Percentiles rank a stretch among this genome's conserved stretches.
These are phyloP conservation scores for Macrocybe gigantea DNA, from an alignment of 768 basidiomycete species.

Conservation along the genomic window DNA sequence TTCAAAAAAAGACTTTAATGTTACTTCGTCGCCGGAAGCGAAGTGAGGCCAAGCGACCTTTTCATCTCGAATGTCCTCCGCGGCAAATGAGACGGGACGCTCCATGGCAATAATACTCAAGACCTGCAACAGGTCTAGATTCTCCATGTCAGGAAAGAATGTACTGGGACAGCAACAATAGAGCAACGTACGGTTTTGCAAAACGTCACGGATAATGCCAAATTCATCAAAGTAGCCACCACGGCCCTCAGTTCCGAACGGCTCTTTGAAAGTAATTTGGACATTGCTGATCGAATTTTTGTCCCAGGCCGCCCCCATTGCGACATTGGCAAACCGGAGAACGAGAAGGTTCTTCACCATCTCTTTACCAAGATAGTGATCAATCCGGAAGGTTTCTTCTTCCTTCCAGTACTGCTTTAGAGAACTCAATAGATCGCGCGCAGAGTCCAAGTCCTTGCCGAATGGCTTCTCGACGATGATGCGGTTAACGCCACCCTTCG, in stretches of 20 bases:
- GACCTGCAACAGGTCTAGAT: slow-evolving; percentile 86
- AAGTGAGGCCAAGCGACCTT: slow-evolving; percentile 51
- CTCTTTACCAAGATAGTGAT: slow-evolving; percentile 99
- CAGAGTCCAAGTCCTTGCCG: slow-evolving; percentile 88
- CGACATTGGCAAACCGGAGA: slow-evolving; percentile 91
- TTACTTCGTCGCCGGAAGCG: slow-evolving; percentile 1
- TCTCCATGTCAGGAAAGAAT: slow-evolving; percentile 10
- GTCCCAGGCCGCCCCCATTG: slow-evolving; percentile 87
- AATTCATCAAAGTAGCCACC: slow-evolving; percentile 99
- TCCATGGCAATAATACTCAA: slow-evolving; percentile 96
- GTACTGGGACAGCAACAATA: slow-evolving; percentile 6
- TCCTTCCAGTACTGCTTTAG: slow-evolving; percentile 90
- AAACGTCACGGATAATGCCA: slow-evolving; percentile 95
- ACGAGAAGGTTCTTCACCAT: slow-evolving; percentile 99
- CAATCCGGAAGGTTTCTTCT: slow-evolving; percentile 98
- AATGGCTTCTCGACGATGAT: slow-evolving; percentile 99
- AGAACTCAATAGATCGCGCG: slow-evolving; percentile 66
- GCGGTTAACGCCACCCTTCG: slow-evolving; percentile 69
- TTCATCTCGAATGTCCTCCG: slow-evolving; percentile 97
- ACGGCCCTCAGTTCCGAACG: slow-evolving; percentile 98
- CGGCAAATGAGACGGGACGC: slow-evolving; percentile 92
- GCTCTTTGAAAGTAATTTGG: slow-evolving; percentile 99
- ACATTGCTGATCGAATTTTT: slow-evolving; percentile 95
- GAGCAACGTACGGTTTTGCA: slow-evolving; percentile 87
- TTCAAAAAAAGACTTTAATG: background rate